These are phyloP conservation scores for Diaporthe velutina DNA, from an alignment of 2,329 filamentous ascomycete species.

Conservation along the genomic window DNA sequence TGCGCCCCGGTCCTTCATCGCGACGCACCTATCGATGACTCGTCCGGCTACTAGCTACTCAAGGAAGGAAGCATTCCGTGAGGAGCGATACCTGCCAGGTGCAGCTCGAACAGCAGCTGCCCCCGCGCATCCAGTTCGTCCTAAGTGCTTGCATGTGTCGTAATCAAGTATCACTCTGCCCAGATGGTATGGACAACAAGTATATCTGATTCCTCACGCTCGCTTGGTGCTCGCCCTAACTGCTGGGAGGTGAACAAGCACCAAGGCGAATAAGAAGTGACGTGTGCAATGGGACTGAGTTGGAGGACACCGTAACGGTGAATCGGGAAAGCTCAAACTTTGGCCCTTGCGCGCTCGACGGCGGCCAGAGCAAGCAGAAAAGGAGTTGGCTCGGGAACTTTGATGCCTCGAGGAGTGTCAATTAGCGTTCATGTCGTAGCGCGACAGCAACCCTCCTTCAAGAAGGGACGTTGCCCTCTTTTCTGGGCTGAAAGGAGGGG, in stretches of 20 bases:
- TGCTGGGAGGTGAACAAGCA: not conserved
- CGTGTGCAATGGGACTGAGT: not conserved
- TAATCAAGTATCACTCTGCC: not conserved
- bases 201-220: too few relatives aligned
- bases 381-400: not conserved
- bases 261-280: not conserved
- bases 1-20: not conserved
- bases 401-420: not conserved
- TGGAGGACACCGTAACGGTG: not conserved
- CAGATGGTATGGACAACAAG: not conserved
- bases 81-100: not conserved
- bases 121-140: not conserved
- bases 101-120: too few relatives aligned
- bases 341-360: not conserved
- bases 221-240: too few relatives aligned
- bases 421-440: not conserved
- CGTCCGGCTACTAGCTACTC: too few relatives aligned
- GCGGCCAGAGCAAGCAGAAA: not conserved
- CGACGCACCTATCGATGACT: too few relatives aligned
- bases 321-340: not conserved
- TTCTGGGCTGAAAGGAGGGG: not conserved
- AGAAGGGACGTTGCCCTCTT: not conserved
- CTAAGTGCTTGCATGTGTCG: not conserved
- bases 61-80: not conserved
- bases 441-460: not conserved